Evolutionary conservation across 768 basidiomycete genomes (phyloP), one percentile per base, ranked within the genome.

Genomic region (Lanmaoa pseudosensibilis): DNA sequence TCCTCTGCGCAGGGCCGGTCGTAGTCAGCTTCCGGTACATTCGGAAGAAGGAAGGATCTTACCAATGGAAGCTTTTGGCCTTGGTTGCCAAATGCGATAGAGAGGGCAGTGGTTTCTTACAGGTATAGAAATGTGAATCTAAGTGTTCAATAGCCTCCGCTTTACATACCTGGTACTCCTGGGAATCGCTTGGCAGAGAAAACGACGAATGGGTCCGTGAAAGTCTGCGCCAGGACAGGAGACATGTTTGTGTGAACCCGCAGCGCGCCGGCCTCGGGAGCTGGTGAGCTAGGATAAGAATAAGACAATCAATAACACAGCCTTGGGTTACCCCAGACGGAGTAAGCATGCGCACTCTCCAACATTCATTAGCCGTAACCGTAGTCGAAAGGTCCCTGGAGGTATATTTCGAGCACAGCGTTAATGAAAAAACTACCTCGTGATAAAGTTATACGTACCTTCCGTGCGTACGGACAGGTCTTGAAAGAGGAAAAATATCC

Each of bases 401-500:
- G 38, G 44, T 49, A 47, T 58, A 64, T 57, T 65, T 61, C 49
- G 56, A 61, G 52, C 40, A 56, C 27, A 38, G 30, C 44, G 59
- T 63, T 64, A 60, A 71, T 62, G 64, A 58, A 59, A 53, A 61
- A 60, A 52, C 45, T 56, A 52, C 13, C 59, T 59, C 27, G 40
- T 67, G 66, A 62, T 69, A 59, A 50, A 69, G 70, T 66, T 67
- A 48, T 50, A 51, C 67, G 67, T 72, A 88, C 91, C 92, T 82
- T 98, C 95, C 19, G 92, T 95, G 55, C 95, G 83, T 46, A 98
- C 90, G 45, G 92, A 94, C 50, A 98, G 75, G 74, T 97, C 95
- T 70, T 94, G 93, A 75, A 95, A 93, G 58, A 97, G 85, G 77
- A 97, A 98, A 73, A 93, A 98, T 59, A 97, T 88, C 8, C 94